Base-by-base conservation (phyloP, 306 rosid genomes). In the Quercus berberidifolia region DNA sequence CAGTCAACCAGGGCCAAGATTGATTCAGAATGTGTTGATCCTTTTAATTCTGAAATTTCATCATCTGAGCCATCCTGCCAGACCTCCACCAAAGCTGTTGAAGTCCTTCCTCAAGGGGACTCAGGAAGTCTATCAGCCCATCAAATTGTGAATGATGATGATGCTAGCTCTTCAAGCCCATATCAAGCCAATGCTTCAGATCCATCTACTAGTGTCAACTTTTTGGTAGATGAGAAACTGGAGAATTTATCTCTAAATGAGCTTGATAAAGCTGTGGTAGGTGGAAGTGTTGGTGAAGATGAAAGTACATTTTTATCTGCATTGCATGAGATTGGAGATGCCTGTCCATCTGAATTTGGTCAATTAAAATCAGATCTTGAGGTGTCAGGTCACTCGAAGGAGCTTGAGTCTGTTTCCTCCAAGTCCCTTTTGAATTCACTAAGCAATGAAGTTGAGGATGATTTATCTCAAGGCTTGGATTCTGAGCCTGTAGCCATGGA, bases 291-390 rank as follows among this genome's bases (percentile, higher is more conserved):
- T 56, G 84, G 52, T 21, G 97, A 89, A 85, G 90, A 92, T 82
- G 89, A 49, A 64, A 60, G 31, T 4, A 60, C 87, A 56, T 92
- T 92, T 83, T 83, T 88, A 75, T 86, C 90, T 73, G 86, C 91
- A 74, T 80, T 92, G 55, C 94, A 87, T 60, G 62, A 84, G 74
- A 75, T 26, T 21, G 68, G 79, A 77, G 92, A 86, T 69, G 87
- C 81, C 28, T 77, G 74, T 21, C 52, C 74, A 65, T 80, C 79
- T 55, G 88, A 84, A 58, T 67, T 54, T 77, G 83, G 56, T 20
- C 76, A 79, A 81, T 84, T 83, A 57, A 79, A 78, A 69, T 75
- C 83, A 75, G 69, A 80, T 78, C 51, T 38, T 72, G 57, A 15
- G 12, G 74, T 76, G 62, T 76, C 89, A 56, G 75, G 79, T 77